Base-by-base conservation (phyloP, 805 yeast species). In the Komagataella populi region DNA sequence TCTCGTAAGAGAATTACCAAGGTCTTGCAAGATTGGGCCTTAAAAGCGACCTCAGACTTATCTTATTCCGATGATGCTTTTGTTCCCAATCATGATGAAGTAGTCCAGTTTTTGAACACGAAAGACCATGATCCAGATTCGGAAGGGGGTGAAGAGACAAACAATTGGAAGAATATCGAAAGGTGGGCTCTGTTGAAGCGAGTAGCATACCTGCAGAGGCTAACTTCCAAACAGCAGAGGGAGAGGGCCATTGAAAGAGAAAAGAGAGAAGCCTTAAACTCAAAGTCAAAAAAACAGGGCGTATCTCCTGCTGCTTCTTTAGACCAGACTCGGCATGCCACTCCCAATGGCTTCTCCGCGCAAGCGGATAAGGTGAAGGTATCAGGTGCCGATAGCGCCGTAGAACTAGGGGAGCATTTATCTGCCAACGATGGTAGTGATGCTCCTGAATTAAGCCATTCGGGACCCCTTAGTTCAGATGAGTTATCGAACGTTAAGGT, bases 131-230 rank as follows among this genome's bases (percentile, higher is more conserved):
- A 62, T 24, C 56, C 49, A 16, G 55, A 73, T 63, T 54, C 54
- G 53, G 39, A 73, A 22, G 64, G 69, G 8, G 75, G 72, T 44
- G 58, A 65, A 0, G 49, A 66, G 1, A 62, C 76, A 17, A 58
- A 67, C 16, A 71, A 30, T 14, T 30, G 65, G 47, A 61, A 76
- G 55, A 77, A 79, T 59, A 68, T 63, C 46, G 83, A 81, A 60
- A 76, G 86, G 60, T 83, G 90, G 88, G 70, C 73, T 46, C 74
- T 86, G 71, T 66, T 86, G 59, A 86, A 84, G 60, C 77, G 84
- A 60, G 69, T 86, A 44, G 75, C 84, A 5, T 86, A 86, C 60
- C 64, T 86, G 53, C 89, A 83, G 58, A 74, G 85, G 57, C 71
- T 83, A 20, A 76, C 83, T 10, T 76, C 81, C 18, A 79, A 77